These are phyloP conservation scores for Heliamphora pulchella DNA, from an alignment of 179 eudicot species.

Conservation along the genomic window DNA sequence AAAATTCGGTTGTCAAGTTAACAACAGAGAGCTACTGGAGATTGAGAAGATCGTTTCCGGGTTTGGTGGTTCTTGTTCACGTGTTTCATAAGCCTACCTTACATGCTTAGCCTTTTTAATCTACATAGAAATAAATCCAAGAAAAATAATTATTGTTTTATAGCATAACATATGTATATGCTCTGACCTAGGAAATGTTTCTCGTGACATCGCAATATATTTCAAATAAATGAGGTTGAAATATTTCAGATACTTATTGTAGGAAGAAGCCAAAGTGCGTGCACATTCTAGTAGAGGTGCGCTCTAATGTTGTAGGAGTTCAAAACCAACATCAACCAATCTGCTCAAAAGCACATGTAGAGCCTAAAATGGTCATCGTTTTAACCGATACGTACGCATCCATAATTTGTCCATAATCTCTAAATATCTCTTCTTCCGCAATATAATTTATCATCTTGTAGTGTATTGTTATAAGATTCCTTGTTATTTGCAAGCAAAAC, in stretches of 20 bases:
- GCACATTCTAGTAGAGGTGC: neutral
- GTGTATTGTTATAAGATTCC: constrained; percentile 13
- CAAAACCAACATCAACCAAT: neutral
- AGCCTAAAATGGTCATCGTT: neutral
- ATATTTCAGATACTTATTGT: too few relatives aligned
- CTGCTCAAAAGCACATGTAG: neutral
- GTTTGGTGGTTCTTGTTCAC: neutral
- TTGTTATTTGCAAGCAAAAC: neutral
- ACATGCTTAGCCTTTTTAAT: too few relatives aligned
- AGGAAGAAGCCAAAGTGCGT: too few relatives aligned
- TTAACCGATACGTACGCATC: neutral
- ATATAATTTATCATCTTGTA: neutral
- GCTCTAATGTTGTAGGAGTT: neutral
- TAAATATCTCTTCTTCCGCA: neutral
- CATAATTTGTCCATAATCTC: neutral
- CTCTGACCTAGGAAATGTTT: neutral
- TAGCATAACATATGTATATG: too few relatives aligned
- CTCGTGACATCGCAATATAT: neutral
- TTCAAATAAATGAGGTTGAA: too few relatives aligned
- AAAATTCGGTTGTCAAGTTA: too few relatives aligned
- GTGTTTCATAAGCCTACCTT: too few relatives aligned
- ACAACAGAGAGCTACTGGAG: neutral
- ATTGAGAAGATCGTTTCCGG: constrained; percentile 9
- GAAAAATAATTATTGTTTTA: neutral
- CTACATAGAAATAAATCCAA: neutral